Conservation (phyloP, 2,329 filamentous ascomycete genomes). For the Cucurbitaria berberidis region DNA sequence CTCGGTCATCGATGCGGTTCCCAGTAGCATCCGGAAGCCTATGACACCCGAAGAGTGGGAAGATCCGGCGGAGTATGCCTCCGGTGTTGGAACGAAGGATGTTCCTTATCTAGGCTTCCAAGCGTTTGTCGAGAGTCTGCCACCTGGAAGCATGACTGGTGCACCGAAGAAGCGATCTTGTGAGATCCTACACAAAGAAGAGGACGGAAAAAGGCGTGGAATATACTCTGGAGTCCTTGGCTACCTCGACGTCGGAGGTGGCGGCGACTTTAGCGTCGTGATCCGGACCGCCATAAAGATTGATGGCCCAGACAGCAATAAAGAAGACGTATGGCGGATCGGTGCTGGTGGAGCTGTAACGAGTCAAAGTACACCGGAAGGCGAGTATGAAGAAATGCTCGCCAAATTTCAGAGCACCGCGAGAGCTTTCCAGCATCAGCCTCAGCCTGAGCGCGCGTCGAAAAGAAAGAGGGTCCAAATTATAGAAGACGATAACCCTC, state of each 20-base stretch:
- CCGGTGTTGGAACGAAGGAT: slow-evolving; percentile 11
- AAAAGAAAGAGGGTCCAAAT: slow-evolving; percentile 23
- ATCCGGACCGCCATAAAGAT: slow-evolving; percentile 78
- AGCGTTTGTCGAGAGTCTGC: slow-evolving; percentile 77
- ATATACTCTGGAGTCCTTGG: slow-evolving; percentile 90
- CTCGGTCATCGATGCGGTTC: slow-evolving; percentile 76
- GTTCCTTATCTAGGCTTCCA: slow-evolving; percentile 66
- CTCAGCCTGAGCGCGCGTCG: slow-evolving; percentile 11
- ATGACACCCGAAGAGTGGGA: slow-evolving; percentile 41
- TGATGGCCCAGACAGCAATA: slow-evolving; percentile 19
- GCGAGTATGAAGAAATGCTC: slow-evolving; percentile 88
- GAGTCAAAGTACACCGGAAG: slow-evolving; percentile 76
- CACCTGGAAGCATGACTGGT: slow-evolving; percentile 95
- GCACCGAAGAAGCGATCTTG: slow-evolving; percentile 94
- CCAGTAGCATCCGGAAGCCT: slow-evolving; percentile 29
- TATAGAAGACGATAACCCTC: slow-evolving; percentile 24
- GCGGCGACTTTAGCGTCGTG: slow-evolving; percentile 88
- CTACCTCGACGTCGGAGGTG: slow-evolving; percentile 84
- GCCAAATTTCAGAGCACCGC: slow-evolving; percentile 50
- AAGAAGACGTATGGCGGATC: slow-evolving; percentile 73
- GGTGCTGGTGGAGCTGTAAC: slow-evolving; percentile 93
- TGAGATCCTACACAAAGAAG: slow-evolving; percentile 75
- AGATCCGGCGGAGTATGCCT: slow-evolving; percentile 33
- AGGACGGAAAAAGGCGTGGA: slow-evolving; percentile 68
- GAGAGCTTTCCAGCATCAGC: slow-evolving; percentile 34